phyloP scores from a whole-genome alignment of 192 early-diverging fungal genomes.

The Mortierella claussenii region DNA sequence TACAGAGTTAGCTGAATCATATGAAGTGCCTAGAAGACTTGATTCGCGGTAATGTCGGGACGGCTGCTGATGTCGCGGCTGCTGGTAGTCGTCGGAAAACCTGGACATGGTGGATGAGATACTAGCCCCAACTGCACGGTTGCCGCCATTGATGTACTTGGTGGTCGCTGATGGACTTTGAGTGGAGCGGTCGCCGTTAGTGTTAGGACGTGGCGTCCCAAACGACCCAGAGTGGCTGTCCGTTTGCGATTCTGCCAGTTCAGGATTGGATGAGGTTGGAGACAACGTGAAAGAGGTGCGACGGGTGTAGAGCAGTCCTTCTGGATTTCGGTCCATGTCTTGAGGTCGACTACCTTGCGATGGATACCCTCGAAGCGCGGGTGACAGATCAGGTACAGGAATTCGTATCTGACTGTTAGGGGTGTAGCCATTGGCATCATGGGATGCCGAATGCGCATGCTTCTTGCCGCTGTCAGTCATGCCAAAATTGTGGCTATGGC shows the following conservation, averaged over 20 bases:
- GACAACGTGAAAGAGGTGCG: conserved; percentile 43
- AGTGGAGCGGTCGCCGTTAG: not conserved
- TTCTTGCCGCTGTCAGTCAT: conserved; percentile 9
- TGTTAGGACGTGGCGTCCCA: conserved; percentile 26
- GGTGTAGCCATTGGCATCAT: conserved; percentile 5
- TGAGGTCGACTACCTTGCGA: conserved; percentile 5
- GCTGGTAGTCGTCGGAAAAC: conserved; percentile 36
- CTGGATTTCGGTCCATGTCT: conserved; percentile 14
- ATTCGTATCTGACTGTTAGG: conserved; percentile 21
- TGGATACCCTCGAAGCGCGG: conserved; percentile 17
- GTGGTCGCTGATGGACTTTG: not conserved
- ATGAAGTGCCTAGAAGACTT: conserved; percentile 34
- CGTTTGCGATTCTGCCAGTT: conserved; percentile 36
- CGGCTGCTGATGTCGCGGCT: conserved; percentile 2
- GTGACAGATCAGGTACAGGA: conserved; percentile 41
- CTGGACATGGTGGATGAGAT: conserved; percentile 33
- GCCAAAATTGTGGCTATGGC: not conserved
- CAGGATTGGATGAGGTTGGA: conserved; percentile 48
- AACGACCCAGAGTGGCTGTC: conserved; percentile 49
- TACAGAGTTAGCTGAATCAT: conserved; percentile 35
- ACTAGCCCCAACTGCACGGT: conserved; percentile 18
- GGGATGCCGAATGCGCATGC: not conserved
- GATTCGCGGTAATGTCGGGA: conserved; percentile 23
- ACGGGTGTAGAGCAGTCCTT: conserved; percentile 25
- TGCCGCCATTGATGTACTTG: conserved; percentile 10